Evolutionary conservation across 176 grass and related monocot genomes (phyloP).

Genomic region (Echinochloa phyllopogon): DNA sequence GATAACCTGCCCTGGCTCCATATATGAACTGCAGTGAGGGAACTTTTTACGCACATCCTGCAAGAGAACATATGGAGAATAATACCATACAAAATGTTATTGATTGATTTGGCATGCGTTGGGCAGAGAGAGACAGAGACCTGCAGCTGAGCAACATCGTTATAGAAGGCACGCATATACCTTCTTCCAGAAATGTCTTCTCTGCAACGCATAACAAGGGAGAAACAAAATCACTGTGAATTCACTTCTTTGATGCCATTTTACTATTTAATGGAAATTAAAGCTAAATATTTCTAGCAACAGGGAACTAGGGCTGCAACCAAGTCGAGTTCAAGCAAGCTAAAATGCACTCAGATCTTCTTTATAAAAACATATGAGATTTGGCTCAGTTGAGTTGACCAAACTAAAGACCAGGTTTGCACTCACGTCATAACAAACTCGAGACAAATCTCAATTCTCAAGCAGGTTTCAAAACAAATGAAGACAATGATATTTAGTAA

Average conservation of each 20-base stretch:
- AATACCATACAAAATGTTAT: not conserved
- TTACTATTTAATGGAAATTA: not conserved
- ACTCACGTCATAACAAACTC: not conserved
- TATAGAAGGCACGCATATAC: slow-evolving; percentile 63
- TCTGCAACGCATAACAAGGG: slow-evolving; percentile 40
- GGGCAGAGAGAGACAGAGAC: slow-evolving; percentile 21
- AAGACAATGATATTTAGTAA: not conserved
- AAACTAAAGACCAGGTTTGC: not conserved
- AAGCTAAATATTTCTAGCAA: slow-evolving; percentile 10
- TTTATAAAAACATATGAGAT: not conserved
- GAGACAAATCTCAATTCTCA: not conserved
- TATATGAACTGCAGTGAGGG: slow-evolving; percentile 51
- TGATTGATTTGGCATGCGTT: not conserved
- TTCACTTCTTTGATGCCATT: not conserved
- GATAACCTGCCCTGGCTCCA: slow-evolving; percentile 57
- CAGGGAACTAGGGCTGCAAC: not conserved
- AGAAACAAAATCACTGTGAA: not conserved
- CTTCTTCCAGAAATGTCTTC: slow-evolving; percentile 83
- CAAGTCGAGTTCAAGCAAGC: slow-evolving; percentile 10
- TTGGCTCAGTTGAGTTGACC: not conserved
- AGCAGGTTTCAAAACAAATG: not conserved
- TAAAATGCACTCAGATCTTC: not conserved
- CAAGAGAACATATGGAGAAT: slow-evolving; percentile 24
- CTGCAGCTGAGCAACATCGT: slow-evolving; percentile 77
- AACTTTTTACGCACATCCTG: slow-evolving; percentile 66